These are phyloP conservation scores for Epichloe hybrida DNA, from an alignment of 2,329 filamentous ascomycete genomes.

Conservation along the genomic window DNA sequence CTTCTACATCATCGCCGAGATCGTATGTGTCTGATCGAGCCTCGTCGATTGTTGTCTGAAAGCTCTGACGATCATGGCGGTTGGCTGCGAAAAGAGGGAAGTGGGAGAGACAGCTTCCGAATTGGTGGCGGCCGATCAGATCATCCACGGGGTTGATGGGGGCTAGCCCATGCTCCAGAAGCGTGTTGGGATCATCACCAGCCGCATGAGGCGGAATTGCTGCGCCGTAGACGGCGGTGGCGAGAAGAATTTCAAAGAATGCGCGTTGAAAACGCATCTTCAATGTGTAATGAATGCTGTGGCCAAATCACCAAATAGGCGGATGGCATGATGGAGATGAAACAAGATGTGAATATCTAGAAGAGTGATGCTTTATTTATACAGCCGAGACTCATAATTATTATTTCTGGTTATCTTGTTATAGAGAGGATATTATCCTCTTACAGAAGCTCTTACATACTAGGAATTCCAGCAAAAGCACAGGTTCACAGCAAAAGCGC, in stretches of 20 bases:
- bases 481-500: too few relatives aligned
- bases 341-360: too few relatives aligned
- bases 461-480: accelerated
- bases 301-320: too few relatives aligned
- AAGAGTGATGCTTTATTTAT: too few relatives aligned
- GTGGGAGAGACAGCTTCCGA: neutral
- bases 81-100: neutral
- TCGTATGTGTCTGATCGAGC: neutral
- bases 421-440: too few relatives aligned
- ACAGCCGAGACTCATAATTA: too few relatives aligned
- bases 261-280: neutral
- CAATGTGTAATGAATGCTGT: too few relatives aligned
- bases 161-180: neutral
- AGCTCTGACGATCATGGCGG: neutral
- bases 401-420: too few relatives aligned
- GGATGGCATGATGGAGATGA: too few relatives aligned
- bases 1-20: neutral
- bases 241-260: neutral
- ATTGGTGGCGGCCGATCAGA: neutral
- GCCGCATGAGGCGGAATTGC: neutral
- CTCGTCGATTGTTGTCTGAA: neutral
- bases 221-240: neutral
- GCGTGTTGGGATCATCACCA: neutral
- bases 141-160: neutral
- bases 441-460: too few relatives aligned